These are phyloP conservation scores for Hymenoscyphus repandus DNA, from an alignment of 2,329 filamentous ascomycete genomes.

Conservation along the genomic window DNA sequence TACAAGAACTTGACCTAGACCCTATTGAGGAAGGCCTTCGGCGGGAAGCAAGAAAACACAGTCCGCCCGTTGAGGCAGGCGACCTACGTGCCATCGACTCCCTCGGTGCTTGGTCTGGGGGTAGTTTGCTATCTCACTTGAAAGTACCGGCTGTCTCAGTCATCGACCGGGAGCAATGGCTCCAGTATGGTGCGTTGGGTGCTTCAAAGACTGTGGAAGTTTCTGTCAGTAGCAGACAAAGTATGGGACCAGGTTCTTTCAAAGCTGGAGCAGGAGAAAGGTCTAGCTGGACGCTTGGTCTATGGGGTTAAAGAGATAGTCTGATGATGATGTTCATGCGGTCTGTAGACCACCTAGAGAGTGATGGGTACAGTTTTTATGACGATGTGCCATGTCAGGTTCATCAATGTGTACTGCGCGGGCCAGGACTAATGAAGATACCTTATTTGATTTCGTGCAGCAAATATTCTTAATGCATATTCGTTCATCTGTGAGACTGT, in stretches of 20 bases:
- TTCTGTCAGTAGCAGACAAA: slow-evolving; percentile 54
- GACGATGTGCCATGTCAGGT: too few relatives aligned
- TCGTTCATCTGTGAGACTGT: too few relatives aligned
- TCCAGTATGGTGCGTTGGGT: slow-evolving; percentile 59
- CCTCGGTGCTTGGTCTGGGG: slow-evolving; percentile 69
- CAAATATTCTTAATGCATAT: too few relatives aligned
- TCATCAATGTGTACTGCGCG: not conserved
- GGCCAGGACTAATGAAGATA: not conserved
- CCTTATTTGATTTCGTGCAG: not conserved
- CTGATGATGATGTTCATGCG: not conserved
- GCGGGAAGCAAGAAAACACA: slow-evolving; percentile 37
- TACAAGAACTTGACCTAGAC: slow-evolving; percentile 45
- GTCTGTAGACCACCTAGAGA: not conserved
- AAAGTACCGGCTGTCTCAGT: slow-evolving; percentile 64
- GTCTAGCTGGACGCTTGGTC: slow-evolving; percentile 55
- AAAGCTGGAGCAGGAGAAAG: slow-evolving; percentile 35
- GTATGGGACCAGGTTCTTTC: slow-evolving; percentile 53
- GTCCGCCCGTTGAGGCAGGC: slow-evolving; percentile 45
- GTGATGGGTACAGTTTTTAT: not conserved
- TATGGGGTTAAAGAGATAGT: slow-evolving; percentile 42
- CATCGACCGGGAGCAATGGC: slow-evolving; percentile 67
- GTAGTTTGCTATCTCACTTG: slow-evolving; percentile 63
- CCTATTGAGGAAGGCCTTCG: slow-evolving; percentile 54
- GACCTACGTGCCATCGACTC: slow-evolving; percentile 61
- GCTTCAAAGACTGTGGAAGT: slow-evolving; percentile 52